Evolutionary conservation across 192 early-diverging fungal species (phyloP).

Genomic region (Geranomyces michiganensis): DNA sequence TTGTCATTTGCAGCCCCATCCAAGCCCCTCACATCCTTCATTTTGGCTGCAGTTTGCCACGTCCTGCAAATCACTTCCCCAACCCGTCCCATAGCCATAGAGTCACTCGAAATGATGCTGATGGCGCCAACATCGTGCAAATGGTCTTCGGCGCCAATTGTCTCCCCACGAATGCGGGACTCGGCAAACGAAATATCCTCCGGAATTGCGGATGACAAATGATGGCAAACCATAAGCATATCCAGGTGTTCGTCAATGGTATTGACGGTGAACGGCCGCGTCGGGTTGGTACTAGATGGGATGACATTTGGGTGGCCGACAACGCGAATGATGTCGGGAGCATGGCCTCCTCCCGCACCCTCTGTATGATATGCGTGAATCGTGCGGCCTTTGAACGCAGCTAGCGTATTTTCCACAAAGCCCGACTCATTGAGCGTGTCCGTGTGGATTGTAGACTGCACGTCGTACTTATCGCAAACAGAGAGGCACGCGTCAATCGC

Average conservation of each 20-base stretch:
- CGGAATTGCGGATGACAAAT: slow-evolving; percentile 87
- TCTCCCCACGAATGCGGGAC: slow-evolving; percentile 92
- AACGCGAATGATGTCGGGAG: slow-evolving; percentile 70
- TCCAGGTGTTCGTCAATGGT: slow-evolving; percentile 98
- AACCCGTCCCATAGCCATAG: slow-evolving; percentile 96
- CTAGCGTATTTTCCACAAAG: slow-evolving; percentile 90
- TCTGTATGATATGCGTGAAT: slow-evolving; percentile 98
- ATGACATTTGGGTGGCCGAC: slow-evolving; percentile 82
- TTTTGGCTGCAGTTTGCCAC: slow-evolving; percentile 96
- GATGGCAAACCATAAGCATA: slow-evolving; percentile 99
- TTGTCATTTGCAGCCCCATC: slow-evolving; percentile 65
- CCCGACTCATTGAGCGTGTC: slow-evolving; percentile 98
- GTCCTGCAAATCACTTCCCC: slow-evolving; percentile 91
- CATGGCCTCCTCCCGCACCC: slow-evolving; percentile 93
- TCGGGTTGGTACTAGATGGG: slow-evolving; percentile 94
- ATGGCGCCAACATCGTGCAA: slow-evolving; percentile 95
- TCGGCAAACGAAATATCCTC: slow-evolving; percentile 99
- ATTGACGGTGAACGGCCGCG: slow-evolving; percentile 91
- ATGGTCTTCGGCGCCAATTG: slow-evolving; percentile 96
- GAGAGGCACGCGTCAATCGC: slow-evolving; percentile 88
- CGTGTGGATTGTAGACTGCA: slow-evolving; percentile 86
- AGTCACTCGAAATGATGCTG: slow-evolving; percentile 89
- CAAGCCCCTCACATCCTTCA: slow-evolving; percentile 75
- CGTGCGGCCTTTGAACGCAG: slow-evolving; percentile 85
- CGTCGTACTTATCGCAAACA: slow-evolving; percentile 86